Percentiles rank a stretch among this genome's conserved stretches.
phyloP scores from a whole-genome alignment of 148 eudicot genomes.

The Limonium bicolor region DNA sequence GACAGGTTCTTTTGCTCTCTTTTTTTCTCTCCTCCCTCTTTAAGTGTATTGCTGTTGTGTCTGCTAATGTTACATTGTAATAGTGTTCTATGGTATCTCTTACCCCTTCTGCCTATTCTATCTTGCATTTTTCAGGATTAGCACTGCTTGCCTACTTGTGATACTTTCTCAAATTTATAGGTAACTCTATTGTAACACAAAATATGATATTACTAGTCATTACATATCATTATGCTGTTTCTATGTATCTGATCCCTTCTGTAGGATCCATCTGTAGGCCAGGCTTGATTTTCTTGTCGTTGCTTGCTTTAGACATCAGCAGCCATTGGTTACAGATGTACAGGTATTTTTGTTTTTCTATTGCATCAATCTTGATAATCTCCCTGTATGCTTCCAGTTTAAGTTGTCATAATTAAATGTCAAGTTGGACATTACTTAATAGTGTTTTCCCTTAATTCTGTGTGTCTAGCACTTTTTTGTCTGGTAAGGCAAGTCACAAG shows the following conservation, averaged over 20 bases:
- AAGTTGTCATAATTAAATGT: too few relatives aligned
- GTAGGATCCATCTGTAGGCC: conserved; percentile 36
- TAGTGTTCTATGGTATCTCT: too few relatives aligned
- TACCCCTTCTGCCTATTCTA: background rate
- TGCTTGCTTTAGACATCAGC: conserved; percentile 87
- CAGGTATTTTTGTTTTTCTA: too few relatives aligned
- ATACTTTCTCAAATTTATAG: conserved; percentile 90
- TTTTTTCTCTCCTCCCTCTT: background rate
- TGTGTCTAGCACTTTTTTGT: conserved; percentile 94
- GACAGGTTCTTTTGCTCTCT: background rate
- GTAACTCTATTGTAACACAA: conserved; percentile 18
- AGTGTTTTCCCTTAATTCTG: too few relatives aligned
- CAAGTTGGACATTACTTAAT: too few relatives aligned
- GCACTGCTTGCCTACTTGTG: conserved; percentile 91
- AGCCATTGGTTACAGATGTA: conserved; percentile 99
- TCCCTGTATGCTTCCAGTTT: too few relatives aligned
- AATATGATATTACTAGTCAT: background rate
- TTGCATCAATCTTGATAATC: too few relatives aligned
- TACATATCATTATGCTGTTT: background rate
- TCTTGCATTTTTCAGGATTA: conserved; percentile 43
- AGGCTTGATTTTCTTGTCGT: conserved; percentile 63
- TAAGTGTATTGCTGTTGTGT: too few relatives aligned
- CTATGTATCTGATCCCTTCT: background rate
- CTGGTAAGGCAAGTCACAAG: conserved; percentile 85
- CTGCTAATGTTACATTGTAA: too few relatives aligned